These are phyloP conservation scores for Silene conica DNA, from an alignment of 148 eudicot genomes.

Conservation along the genomic window DNA sequence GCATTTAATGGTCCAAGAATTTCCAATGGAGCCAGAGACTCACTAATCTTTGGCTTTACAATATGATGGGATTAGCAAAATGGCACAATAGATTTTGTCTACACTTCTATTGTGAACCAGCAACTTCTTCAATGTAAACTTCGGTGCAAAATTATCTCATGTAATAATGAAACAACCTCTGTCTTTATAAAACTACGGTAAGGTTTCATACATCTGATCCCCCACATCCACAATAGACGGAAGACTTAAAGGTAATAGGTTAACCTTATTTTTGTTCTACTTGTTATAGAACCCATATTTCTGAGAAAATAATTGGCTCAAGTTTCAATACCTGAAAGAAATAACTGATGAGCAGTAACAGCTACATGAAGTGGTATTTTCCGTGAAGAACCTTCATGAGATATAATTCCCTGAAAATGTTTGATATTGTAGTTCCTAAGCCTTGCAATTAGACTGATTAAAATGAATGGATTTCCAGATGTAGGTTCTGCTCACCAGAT, in stretches of 20 bases:
- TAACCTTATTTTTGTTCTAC: neutral
- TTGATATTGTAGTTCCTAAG: slow-evolving; percentile 12
- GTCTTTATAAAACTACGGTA: too few relatives aligned
- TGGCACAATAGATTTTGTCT: too few relatives aligned
- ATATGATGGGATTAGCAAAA: too few relatives aligned
- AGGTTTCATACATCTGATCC: neutral
- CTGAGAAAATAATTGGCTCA: neutral
- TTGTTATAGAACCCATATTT: neutral
- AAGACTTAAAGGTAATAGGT: neutral
- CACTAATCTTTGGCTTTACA: too few relatives aligned
- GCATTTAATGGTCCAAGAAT: slow-evolving; percentile 3
- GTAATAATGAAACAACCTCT: too few relatives aligned
- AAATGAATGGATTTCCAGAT: neutral
- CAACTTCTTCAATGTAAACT: too few relatives aligned
- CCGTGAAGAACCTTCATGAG: slow-evolving; percentile 76
- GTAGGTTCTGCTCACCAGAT: slow-evolving; percentile 64
- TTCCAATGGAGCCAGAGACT: too few relatives aligned
- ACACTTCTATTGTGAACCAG: too few relatives aligned
- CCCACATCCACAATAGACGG: neutral
- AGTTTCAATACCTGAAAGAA: slow-evolving; percentile 64
- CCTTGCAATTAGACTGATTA: neutral
- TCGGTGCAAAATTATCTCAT: too few relatives aligned
- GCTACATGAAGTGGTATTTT: slow-evolving; percentile 86
- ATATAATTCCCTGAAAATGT: slow-evolving; percentile 76
- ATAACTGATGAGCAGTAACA: slow-evolving; percentile 84